Base-by-base conservation (phyloP, 495 filamentous ascomycete genomes). In the Lindgomyces ingoldianus region DNA sequence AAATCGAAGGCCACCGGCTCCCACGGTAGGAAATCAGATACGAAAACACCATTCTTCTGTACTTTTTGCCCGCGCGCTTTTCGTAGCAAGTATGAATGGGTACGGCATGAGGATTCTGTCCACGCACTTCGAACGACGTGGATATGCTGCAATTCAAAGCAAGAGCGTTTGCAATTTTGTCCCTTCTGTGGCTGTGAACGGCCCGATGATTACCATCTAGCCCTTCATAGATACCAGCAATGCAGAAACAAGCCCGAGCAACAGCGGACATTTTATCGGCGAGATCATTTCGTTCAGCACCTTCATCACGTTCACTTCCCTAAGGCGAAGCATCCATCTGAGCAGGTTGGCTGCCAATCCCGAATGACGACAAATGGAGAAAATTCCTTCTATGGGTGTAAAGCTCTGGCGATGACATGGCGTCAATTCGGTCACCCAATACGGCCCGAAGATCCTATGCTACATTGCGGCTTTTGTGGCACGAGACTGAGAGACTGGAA, bases 21-120 rank as follows among this genome's bases (percentile, higher is more conserved):
- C 14, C 18, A n/a, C 45, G 51, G 33, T 19, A 41, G 60, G 1
- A 42, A 50, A 6, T 26, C 26, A 42, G 14, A 42, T 14, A 22
- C 45, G 11, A 48, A 64, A n/a, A 41, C 60, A 4, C 46, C 60
- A 14, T 70, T 62, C 45, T 70, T 63, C 48, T 70, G 67, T 47
- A 70, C 67, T 6, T 70, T 70, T 29, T 70, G 67, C 26, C 51
- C 47, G 2, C 45, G 49, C 3, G 47, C 56, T 11, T 65, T 62
- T 46, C 58, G 51, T 25, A 57, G 56, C 8, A 70, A 70, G 42
- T 70, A 62, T 33, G 67, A 70, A 48, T 70, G 67, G 67, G 54
- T 53, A 19, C 62, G 62, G n/a, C 67, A 70, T 24, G 67, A 70
- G 41, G 57, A 65, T 14, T 57, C 62, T 12, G 66, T 69, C n/a